A percentile compares a stretch with the other conserved stretches of the same genome.
Conservation (phyloP, 257 asterid species). For the Salvia hispanica region DNA sequence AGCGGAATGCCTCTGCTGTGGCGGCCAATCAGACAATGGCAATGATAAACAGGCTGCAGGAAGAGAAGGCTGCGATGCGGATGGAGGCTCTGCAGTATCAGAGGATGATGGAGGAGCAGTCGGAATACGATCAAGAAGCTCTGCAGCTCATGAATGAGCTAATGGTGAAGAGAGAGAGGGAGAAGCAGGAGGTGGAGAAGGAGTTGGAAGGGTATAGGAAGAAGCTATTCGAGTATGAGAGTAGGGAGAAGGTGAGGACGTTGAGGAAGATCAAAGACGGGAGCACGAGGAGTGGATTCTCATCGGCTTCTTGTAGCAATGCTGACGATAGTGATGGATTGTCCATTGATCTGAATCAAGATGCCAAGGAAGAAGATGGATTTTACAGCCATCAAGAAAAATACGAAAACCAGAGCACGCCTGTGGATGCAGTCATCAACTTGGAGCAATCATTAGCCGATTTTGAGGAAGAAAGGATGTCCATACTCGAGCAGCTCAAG, state of each 20-base stretch:
- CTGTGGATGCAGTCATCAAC: conserved; percentile 58
- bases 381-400: conserved; percentile 41
- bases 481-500: conserved; percentile 86
- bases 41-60: conserved; percentile 93
- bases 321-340: conserved; percentile 81
- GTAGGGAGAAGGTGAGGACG: conserved; percentile 55
- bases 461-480: conserved; percentile 85
- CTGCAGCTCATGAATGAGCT: conserved; percentile 87
- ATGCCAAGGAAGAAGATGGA: conserved; percentile 60
- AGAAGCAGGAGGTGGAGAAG: conserved; percentile 77
- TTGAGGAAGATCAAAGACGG: conserved; percentile 59
- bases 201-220: conserved; percentile 70
- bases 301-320: conserved; percentile 80
- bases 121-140: conserved; percentile 98
- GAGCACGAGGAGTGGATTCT: conserved; percentile 63
- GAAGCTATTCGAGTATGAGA: conserved; percentile 66
- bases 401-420: conserved; percentile 49
- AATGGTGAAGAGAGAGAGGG: conserved; percentile 92
- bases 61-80: conserved; percentile 96
- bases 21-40: conserved; percentile 98
- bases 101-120: conserved; percentile 99
- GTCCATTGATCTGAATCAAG: conserved; percentile 74
- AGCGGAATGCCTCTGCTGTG: conserved; percentile 91
- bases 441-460: conserved; percentile 85
- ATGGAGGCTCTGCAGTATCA: conserved; percentile 99